Conservation (phyloP, 768 basidiomycete genomes). For the Lactarius quietus region DNA sequence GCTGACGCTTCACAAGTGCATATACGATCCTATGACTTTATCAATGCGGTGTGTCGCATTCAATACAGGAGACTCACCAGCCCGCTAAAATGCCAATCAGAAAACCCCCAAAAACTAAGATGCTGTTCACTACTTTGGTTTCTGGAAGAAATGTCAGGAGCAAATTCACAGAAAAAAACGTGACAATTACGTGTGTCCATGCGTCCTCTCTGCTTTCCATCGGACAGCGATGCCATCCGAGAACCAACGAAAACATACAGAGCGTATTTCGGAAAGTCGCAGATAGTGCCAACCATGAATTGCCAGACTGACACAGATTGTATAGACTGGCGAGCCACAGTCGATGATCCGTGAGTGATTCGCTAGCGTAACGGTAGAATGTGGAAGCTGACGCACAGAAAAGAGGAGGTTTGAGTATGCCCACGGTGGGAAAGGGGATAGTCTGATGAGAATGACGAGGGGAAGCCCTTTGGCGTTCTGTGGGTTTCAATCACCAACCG, state of each 20-base stretch:
- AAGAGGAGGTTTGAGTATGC: constrained; percentile 82
- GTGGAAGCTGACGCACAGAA: constrained; percentile 48
- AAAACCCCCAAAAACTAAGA: constrained; percentile 58
- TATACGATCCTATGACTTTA: constrained; percentile 57
- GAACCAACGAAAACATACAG: constrained; percentile 79
- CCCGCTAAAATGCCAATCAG: constrained; percentile 56
- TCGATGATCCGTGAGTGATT: neutral
- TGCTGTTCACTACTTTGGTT: constrained; percentile 61
- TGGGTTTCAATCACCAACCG: neutral
- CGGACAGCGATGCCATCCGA: constrained; percentile 67
- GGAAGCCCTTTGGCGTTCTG: constrained; percentile 73
- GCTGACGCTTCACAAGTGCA: constrained; percentile 51
- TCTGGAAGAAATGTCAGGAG: constrained; percentile 36
- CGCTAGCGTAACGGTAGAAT: constrained; percentile 2
- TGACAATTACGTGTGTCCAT: constrained; percentile 68
- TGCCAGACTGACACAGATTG: constrained; percentile 70
- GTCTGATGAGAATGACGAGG: constrained; percentile 75
- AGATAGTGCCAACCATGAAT: constrained; percentile 69
- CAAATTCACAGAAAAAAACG: neutral
- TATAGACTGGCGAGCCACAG: constrained; percentile 49
- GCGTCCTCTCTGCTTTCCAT: constrained; percentile 64
- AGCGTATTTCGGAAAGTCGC: constrained; percentile 65
- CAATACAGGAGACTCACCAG: constrained; percentile 47
- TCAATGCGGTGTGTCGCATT: constrained; percentile 11
- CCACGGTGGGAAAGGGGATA: constrained; percentile 85